phyloP scores from a whole-genome alignment of 176 grass and related monocot genomes.

The Triticum timopheevii region DNA sequence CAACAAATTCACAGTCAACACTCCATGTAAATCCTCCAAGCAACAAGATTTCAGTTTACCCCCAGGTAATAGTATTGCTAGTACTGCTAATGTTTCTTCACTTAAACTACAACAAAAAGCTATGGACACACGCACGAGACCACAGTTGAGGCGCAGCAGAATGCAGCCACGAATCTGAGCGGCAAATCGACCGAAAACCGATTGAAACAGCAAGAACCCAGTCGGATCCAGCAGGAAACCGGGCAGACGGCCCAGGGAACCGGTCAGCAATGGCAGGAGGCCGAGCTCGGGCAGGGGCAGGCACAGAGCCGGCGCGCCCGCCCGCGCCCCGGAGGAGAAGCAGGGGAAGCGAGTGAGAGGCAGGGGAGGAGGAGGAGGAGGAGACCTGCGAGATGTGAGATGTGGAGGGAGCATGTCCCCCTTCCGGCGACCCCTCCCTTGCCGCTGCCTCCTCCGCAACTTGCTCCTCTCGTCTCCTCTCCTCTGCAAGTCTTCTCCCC shows the following conservation, averaged over 20 bases:
- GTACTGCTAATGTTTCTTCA: not conserved
- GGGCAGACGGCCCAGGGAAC: not conserved
- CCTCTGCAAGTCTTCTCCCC: slow-evolving; percentile 21
- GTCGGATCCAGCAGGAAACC: slow-evolving; percentile 35
- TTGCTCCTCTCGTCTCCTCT: slow-evolving; percentile 18
- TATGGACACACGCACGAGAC: not conserved
- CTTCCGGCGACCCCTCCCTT: slow-evolving; percentile 37
- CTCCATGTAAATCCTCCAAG: not conserved
- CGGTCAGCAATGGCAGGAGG: not conserved
- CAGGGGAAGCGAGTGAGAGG: slow-evolving; percentile 13
- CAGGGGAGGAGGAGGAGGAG: not conserved
- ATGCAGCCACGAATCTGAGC: slow-evolving; percentile 37
- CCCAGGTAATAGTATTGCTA: not conserved
- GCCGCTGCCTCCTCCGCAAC: slow-evolving; percentile 27
- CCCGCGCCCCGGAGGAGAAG: not conserved
- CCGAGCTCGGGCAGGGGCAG: not conserved
- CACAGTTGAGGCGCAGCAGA: not conserved
- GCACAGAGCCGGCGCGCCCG: not conserved
- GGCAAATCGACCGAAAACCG: not conserved
- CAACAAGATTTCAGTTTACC: not conserved
- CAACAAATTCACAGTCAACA: not conserved
- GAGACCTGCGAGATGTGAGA: slow-evolving; percentile 45
- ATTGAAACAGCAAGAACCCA: not conserved
- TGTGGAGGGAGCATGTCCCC: slow-evolving; percentile 61
- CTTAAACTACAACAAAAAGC: not conserved